Base-by-base conservation (phyloP, 495 filamentous ascomycete species). In the Neurospora terricola region DNA sequence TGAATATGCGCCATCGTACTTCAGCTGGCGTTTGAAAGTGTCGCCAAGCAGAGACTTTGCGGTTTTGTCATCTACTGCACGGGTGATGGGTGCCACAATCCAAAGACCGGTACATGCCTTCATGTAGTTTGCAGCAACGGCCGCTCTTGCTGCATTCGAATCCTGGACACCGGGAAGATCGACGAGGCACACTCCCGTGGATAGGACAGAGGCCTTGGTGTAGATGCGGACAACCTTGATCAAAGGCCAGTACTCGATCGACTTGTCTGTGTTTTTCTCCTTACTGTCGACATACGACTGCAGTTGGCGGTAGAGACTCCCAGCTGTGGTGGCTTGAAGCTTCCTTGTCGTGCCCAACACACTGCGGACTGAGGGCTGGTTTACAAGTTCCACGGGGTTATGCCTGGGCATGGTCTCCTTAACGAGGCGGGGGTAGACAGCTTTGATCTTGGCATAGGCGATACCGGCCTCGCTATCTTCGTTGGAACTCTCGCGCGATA, bases 121-220 rank as follows among this genome's bases (percentile, higher is more conserved):
- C 82, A 91, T 88, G 76, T 92, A 93, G 3, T 82, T 84, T 21
- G 85, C 82, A 1, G 89, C 88, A 12, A 92, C 87, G 0, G 85
- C 86, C 8, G 86, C 84, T 62, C 91, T 83, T 37, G 89, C 91
- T 2, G 87, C 84, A 78, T 93, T 93, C 0, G 88, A 86, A 77
- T 92, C 90, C 62, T 88, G 86, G 5, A 87, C 82, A 72, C 89
- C 90, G 4, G 91, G 91, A 23, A 92, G 77, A 78, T 93, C 90
- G 27, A 92, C 89, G 40, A 92, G 82, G 5, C 88, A 87, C 3
- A 87, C 88, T 12, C 90, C 90, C n/a, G 89, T 91, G 11, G 85
- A 83, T n/a, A 92, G 79, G 7, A 84, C 87, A n/a, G 82, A 66
- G 11, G 88, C 82, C 79, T 89, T 91, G 71, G 84, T 82, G 68